phyloP scores from a whole-genome alignment of 2,329 filamentous ascomycete species.

The Neofusicoccum ribis region DNA sequence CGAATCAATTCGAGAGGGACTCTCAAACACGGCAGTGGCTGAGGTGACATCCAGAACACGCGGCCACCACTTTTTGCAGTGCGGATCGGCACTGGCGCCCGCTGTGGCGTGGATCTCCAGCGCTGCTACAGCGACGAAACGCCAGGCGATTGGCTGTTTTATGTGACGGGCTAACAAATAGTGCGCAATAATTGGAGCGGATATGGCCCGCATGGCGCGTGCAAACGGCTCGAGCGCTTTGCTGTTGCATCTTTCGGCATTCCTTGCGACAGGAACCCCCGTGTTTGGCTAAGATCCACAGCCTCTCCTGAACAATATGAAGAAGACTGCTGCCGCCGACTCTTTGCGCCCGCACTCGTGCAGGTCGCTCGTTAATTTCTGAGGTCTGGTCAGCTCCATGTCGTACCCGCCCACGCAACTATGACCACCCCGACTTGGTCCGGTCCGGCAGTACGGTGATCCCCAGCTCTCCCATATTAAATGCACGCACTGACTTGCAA shows the following conservation, averaged over 20 bases:
- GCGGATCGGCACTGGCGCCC: neutral
- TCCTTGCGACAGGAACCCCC: neutral
- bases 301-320: neutral
- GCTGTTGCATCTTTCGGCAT: neutral
- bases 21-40: neutral
- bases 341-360: neutral
- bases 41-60: neutral
- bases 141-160: neutral
- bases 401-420: neutral
- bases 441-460: neutral
- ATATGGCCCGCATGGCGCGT: neutral
- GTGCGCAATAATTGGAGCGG: neutral
- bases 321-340: neutral
- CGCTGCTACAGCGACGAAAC: neutral
- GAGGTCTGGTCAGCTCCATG: neutral
- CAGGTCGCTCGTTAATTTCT: neutral
- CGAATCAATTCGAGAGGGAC: too few relatives aligned
- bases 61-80: neutral
- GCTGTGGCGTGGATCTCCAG: neutral
- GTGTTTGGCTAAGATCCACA: neutral
- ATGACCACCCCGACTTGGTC: neutral
- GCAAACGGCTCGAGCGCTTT: neutral
- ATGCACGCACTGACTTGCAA: neutral
- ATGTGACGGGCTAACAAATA: neutral
- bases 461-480: neutral